These are phyloP conservation scores for Kazachstania sp. DNA, from an alignment of 1,139 yeast genomes.

Conservation along the genomic window DNA sequence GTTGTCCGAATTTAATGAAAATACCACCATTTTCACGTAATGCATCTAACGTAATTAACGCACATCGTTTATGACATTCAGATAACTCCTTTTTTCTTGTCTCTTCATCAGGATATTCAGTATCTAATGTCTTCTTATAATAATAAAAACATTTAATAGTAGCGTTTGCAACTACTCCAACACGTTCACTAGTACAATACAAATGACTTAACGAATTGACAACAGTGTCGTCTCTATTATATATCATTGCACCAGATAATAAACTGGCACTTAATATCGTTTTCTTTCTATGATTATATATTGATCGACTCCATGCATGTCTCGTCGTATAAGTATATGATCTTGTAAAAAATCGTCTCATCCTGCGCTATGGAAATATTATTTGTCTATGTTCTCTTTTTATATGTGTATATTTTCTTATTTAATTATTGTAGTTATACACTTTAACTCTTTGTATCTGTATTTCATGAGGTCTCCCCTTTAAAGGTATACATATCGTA, in stretches of 20 bases:
- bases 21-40: conserved; percentile 84
- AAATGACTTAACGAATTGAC: conserved; percentile 32
- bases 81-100: conserved; percentile 48
- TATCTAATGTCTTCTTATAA: conserved; percentile 51
- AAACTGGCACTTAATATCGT: conserved; percentile 4
- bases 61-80: conserved; percentile 65
- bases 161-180: conserved; percentile 56
- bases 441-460: too few relatives aligned
- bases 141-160: conserved; percentile 53
- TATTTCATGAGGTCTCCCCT: too few relatives aligned
- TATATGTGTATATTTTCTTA: too few relatives aligned
- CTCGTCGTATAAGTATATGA: background rate
- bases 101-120: conserved; percentile 39
- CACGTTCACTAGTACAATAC: conserved; percentile 42
- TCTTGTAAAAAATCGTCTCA: too few relatives aligned
- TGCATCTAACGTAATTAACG: conserved; percentile 68
- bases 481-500: too few relatives aligned
- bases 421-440: too few relatives aligned
- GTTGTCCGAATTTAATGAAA: conserved; percentile 91
- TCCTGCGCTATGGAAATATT: too few relatives aligned
- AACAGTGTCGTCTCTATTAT: conserved; percentile 34
- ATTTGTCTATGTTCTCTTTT: too few relatives aligned
- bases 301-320: background rate
- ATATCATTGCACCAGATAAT: conserved; percentile 24
- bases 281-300: background rate